Base-by-base conservation (phyloP, 1,139 yeast genomes). In the Trichomonascaceae sp. region DNA sequence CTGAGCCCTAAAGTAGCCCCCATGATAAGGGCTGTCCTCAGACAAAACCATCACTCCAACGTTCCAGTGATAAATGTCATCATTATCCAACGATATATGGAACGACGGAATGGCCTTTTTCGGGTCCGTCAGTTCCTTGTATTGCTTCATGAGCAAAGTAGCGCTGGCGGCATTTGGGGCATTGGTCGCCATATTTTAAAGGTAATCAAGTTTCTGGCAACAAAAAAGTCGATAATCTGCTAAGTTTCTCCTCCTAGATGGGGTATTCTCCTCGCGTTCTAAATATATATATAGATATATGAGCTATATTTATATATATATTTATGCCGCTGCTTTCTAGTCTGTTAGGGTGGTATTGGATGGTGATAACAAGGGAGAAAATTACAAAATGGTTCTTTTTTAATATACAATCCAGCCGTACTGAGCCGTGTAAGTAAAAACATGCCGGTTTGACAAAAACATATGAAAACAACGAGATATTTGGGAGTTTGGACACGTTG, bases 1-100 rank as follows among this genome's bases (percentile, higher is more conserved):
- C 70, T 88, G 95, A 24, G 96, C 96, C 69, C 84, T 87, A 73
- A 91, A 87, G 70, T 87, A 91, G n/a, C 97, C 98, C 49, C 97
- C 97, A 66, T 91, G 90, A 73, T 88, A 91, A 64, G 87, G 85
- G 27, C 96, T 87, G 60, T 89, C 96, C 64, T 86, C 85, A 70
- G 87, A 87, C 56, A 89, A 79, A 27, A 91, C 95, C 90, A 90
- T 89, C 57, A 91, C 88, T 20, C 96, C 97, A 57, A 91, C 80
- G 69, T 87, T 87, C 98, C 96, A 91, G 59, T 84, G 80, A 66
- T 89, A 90, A 63, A 91, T 88, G 74, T 90, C 91, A 66, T 88
- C 96, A 63, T 90, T 90, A 64, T 87, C 96, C 57, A 90, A 79
- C 67, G 70, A 90, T 58, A 91, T 89, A 70, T 88, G 91, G 73